These are phyloP conservation scores for Penicillium samsonianum DNA, from an alignment of 495 filamentous ascomycete genomes.

Conservation along the genomic window DNA sequence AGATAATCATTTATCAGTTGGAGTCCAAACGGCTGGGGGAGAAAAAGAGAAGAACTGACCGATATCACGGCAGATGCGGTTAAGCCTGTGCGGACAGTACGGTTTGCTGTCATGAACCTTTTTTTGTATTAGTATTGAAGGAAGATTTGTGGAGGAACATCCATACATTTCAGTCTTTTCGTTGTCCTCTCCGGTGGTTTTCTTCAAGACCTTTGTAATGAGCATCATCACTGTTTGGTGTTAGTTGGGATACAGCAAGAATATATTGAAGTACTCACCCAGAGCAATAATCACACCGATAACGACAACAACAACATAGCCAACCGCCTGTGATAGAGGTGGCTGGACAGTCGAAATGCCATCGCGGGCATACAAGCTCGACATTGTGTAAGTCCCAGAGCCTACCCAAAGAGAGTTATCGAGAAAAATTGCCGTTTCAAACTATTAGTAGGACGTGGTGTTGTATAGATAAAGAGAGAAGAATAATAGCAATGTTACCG, in stretches of 20 bases:
- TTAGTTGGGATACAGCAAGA: neutral
- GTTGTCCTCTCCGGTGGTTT: slow-evolving; percentile 42
- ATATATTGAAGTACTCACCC: slow-evolving; percentile 15
- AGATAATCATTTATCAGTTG: neutral
- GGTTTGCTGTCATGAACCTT: slow-evolving; percentile 48
- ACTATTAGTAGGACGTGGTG: neutral
- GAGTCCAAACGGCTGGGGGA: neutral
- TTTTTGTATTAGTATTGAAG: neutral
- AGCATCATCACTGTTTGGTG: slow-evolving; percentile 38
- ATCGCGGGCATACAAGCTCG: slow-evolving; percentile 20
- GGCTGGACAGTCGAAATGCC: slow-evolving; percentile 28
- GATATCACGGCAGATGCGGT: slow-evolving; percentile 44
- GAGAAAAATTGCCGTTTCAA: neutral
- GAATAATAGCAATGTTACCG: neutral
- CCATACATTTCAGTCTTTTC: slow-evolving; percentile 44
- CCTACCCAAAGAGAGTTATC: neutral
- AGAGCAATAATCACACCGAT: slow-evolving; percentile 36
- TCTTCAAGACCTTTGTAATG: slow-evolving; percentile 35
- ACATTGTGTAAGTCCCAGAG: slow-evolving; percentile 13
- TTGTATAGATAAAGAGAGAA: neutral
- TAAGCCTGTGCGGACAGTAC: slow-evolving; percentile 39
- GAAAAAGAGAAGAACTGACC: slow-evolving; percentile 23
- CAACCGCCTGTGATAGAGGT: slow-evolving; percentile 40
- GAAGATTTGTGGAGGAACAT: neutral
- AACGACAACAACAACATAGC: slow-evolving; percentile 39